phyloP scores from a whole-genome alignment of 257 asterid species.

The Solanum etuberosum region DNA sequence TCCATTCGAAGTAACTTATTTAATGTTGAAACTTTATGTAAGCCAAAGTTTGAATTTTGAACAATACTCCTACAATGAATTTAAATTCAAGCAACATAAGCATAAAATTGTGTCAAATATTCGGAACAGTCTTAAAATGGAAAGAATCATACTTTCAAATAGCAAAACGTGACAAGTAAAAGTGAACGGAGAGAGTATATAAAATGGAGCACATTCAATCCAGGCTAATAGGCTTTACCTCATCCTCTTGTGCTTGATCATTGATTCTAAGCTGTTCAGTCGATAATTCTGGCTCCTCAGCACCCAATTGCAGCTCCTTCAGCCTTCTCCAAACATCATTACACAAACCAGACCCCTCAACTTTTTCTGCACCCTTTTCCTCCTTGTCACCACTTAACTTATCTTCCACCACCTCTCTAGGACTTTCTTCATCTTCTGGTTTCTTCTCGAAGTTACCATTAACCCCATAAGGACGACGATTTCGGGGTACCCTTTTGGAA shows the following conservation, averaged over 20 bases:
- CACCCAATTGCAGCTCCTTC: conserved; percentile 33
- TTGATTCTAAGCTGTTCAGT: conserved; percentile 44
- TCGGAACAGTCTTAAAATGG: neutral
- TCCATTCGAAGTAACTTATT: neutral
- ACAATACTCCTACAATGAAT: neutral
- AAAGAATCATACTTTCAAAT: neutral
- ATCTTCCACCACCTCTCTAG: neutral
- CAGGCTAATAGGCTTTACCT: conserved; percentile 26
- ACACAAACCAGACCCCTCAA: conserved; percentile 8
- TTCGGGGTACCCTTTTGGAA: conserved; percentile 11
- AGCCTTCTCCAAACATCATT: conserved; percentile 32
- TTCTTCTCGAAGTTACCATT: conserved; percentile 18
- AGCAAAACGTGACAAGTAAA: neutral
- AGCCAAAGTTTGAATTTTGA: neutral
- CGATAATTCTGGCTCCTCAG: conserved; percentile 34
- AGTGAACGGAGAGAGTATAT: neutral
- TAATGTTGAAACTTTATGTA: neutral
- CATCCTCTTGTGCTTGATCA: conserved; percentile 75
- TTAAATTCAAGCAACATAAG: neutral
- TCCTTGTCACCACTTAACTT: neutral
- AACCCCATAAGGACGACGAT: neutral
- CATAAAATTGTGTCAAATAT: neutral
- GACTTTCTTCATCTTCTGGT: neutral
- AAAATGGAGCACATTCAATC: neutral
- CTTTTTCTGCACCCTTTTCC: neutral